Conservation (phyloP, 148 eudicot species). For the Diospyros kaki region DNA sequence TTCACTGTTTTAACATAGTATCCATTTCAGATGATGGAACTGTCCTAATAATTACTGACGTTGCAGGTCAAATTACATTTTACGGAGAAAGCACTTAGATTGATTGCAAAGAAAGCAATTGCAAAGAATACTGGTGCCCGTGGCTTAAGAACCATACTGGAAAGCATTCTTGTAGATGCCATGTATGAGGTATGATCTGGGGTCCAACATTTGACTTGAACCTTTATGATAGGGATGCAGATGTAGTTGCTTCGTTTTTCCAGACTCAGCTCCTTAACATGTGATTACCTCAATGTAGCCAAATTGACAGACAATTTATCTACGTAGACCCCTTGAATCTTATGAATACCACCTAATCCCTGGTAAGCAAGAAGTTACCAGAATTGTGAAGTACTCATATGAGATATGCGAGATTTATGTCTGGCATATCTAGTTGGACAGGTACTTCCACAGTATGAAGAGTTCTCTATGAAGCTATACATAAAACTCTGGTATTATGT, state of each 20-base stretch:
- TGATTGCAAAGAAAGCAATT: conserved; percentile 59
- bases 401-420: too few species aligned
- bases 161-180: conserved; percentile 51
- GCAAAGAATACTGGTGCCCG: conserved; percentile 69
- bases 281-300: conserved; percentile 10
- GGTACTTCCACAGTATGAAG: too few species aligned
- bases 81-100: conserved; percentile 45
- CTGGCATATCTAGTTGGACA: too few species aligned
- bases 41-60: not conserved
- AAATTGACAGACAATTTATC: not conserved
- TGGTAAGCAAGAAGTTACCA: not conserved
- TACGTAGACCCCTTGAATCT: not conserved
- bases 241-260: not conserved
- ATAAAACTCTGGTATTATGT: too few species aligned
- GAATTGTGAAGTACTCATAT: too few species aligned
- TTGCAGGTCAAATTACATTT: conserved; percentile 52
- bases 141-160: conserved; percentile 58
- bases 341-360: not conserved
- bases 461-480: too few species aligned
- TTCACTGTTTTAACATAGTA: too few species aligned
- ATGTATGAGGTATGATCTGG: conserved; percentile 54
- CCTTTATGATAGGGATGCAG: conserved; percentile 5
- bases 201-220: not conserved
- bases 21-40: not conserved
- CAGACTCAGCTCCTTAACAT: not conserved